Percentiles rank a stretch among this genome's conserved stretches.
Evolutionary conservation across 305 asterid species (phyloP).

Genomic region (Lippia alba): DNA sequence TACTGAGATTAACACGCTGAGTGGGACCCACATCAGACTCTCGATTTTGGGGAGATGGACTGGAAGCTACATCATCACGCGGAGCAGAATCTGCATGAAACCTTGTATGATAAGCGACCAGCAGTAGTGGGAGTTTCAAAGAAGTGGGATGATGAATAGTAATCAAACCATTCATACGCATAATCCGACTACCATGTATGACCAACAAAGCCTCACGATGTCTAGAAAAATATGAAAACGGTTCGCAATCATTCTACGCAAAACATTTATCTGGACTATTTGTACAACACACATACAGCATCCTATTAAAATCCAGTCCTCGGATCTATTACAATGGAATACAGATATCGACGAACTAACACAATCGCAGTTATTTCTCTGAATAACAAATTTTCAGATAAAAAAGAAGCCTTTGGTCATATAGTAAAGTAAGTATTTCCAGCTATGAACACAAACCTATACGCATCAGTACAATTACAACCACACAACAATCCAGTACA

Average conservation of each 20-base stretch:
- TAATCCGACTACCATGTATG: constrained; percentile 3
- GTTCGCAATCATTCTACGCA: neutral
- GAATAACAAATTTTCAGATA: neutral
- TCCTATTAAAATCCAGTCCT: neutral
- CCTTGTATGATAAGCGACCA: constrained; percentile 26
- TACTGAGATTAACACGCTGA: constrained; percentile 21
- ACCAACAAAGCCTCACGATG: neutral
- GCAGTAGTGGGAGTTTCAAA: constrained; percentile 15
- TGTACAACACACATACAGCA: constrained; percentile 2
- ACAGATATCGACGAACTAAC: neutral
- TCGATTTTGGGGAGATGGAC: constrained; percentile 32
- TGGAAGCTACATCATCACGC: constrained; percentile 30
- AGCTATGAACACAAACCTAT: neutral
- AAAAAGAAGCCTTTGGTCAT: neutral
- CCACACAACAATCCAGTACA: neutral
- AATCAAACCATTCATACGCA: constrained; percentile 8
- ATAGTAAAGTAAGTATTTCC: neutral
- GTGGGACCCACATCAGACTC: constrained; percentile 26
- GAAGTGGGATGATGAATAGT: neutral
- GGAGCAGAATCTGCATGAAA: constrained; percentile 38
- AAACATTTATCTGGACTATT: neutral
- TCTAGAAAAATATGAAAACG: neutral
- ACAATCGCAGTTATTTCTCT: neutral
- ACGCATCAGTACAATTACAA: neutral
- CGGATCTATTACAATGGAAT: constrained; percentile 3